Evolutionary conservation across 225 moss, liverwort and hornwort genomes (phyloP), one percentile per base, ranked within the genome.

Genomic region (Rhytidiadelphus loreus): DNA sequence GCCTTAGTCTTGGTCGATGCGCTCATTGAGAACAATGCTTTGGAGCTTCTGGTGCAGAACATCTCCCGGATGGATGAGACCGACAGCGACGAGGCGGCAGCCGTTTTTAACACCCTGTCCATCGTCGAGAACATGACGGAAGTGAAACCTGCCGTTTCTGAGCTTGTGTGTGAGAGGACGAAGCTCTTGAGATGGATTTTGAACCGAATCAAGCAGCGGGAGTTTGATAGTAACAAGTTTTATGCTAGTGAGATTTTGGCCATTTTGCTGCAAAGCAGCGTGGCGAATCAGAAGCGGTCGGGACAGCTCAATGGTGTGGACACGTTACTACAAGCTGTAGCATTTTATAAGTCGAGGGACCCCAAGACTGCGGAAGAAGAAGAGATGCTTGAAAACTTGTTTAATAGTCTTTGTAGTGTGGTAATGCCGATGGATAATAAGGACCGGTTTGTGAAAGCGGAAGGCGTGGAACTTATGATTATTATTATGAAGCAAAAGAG

Each of bases 401-500:
- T 96, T 82, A 96, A 97, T 90, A 96, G 96, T 88, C 93, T 97
- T 35, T 99, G 97, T 84, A 96, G 96, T 86, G 95, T 99, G 66
- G 98, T 99, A 29, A 99, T 99, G 98, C 95, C 97, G 7, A 90
- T 89, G 81, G 98, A 98, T 81, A 99, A 97, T 85, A 99, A 99
- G 89, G 98, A 96, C 77, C 96, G 97, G 78, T 97, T 99, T 88
- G 98, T 99, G 53, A 99, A 99, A 89, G 95, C 98, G 76, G 97
- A 97, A 89, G 97, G 97, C 44, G 97, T 97, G 58, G 96, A 99
- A 87, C 95, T 97, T 48, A 99, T 97, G 96, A 97, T 99, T 33
- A 99, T 99, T 83, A 99, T 97, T 37, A 99, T 97, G 97, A 97
- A 97, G 94, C 96, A 99, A 84, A 97, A 96, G 92, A 95, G 95